These are phyloP conservation scores for Mycosphaerella sp. DNA, from an alignment of 2,329 filamentous ascomycete genomes.

Conservation along the genomic window DNA sequence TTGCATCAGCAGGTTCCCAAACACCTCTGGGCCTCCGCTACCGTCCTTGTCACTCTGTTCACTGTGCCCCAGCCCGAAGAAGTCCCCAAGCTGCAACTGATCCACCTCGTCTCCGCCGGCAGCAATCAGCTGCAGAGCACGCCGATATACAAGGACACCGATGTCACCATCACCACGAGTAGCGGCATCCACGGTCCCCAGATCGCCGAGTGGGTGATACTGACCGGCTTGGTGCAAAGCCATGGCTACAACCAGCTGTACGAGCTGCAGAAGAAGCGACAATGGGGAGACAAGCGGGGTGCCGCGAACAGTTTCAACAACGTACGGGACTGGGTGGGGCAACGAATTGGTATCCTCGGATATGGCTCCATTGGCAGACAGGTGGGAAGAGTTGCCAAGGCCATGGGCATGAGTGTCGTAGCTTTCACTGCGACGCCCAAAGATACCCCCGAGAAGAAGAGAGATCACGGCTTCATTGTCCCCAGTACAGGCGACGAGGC, in stretches of 20 bases:
- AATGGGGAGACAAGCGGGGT: constrained; percentile 41
- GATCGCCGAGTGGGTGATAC: constrained; percentile 60
- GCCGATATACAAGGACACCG: constrained; percentile 48
- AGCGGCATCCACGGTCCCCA: constrained; percentile 57
- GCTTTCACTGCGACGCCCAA: constrained; percentile 68
- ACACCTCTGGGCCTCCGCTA: constrained; percentile 40
- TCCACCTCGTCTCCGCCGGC: constrained; percentile 54
- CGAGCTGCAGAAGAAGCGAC: constrained; percentile 51
- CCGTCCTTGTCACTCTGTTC: constrained; percentile 45
- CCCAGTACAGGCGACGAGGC: constrained; percentile 58
- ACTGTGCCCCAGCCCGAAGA: constrained; percentile 38
- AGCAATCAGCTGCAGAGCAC: constrained; percentile 49
- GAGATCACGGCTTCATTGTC: constrained; percentile 60
- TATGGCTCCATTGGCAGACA: constrained; percentile 59
- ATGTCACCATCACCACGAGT: constrained; percentile 50
- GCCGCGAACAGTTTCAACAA: constrained; percentile 13
- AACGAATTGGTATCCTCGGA: constrained; percentile 54
- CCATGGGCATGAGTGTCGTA: constrained; percentile 61
- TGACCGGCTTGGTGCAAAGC: constrained; percentile 55
- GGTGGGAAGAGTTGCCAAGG: constrained; percentile 35
- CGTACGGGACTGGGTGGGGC: constrained; percentile 51
- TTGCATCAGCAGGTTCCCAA: constrained; percentile 15
- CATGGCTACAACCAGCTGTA: constrained; percentile 51
- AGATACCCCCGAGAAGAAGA: constrained; percentile 57
- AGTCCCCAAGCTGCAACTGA: constrained; percentile 41